phyloP scores from a whole-genome alignment of 2,329 filamentous ascomycete genomes.

The Aspergillus tanneri region DNA sequence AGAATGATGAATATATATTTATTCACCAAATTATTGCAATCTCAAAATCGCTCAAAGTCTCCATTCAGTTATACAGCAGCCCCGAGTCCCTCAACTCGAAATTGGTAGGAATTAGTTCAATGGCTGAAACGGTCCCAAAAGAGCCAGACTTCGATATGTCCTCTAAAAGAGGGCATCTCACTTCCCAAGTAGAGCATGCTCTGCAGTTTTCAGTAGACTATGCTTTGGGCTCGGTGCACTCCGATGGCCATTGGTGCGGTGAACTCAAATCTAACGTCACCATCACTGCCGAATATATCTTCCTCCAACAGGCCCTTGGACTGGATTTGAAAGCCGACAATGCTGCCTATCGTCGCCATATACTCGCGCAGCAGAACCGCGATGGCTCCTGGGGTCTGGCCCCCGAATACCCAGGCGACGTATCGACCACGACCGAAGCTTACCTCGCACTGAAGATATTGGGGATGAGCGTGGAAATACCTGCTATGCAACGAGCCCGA shows the following conservation, averaged over 20 bases:
- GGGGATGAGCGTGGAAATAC: slow-evolving; percentile 15
- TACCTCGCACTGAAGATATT: slow-evolving; percentile 40
- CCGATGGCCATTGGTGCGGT: slow-evolving; percentile 30
- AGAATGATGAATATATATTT: too few relatives aligned
- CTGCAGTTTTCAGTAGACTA: neutral
- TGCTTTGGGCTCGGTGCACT: neutral
- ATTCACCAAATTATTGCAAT: too few relatives aligned
- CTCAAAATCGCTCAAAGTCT: too few relatives aligned
- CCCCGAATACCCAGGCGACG: slow-evolving; percentile 23
- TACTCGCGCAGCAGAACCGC: slow-evolving; percentile 23
- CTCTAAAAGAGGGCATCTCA: too few relatives aligned
- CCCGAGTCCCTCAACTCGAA: too few relatives aligned
- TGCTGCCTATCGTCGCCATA: slow-evolving; percentile 13
- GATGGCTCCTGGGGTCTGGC: slow-evolving; percentile 36
- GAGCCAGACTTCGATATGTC: too few relatives aligned
- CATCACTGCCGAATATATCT: slow-evolving; percentile 30
- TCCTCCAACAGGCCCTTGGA: slow-evolving; percentile 24
- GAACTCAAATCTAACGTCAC: slow-evolving; percentile 24
- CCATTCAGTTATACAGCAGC: too few relatives aligned
- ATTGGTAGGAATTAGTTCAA: too few relatives aligned
- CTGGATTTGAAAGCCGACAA: slow-evolving; percentile 11
- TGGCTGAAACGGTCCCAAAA: too few relatives aligned
- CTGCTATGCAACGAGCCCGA: slow-evolving; percentile 21
- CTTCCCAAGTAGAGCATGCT: neutral
- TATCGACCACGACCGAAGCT: slow-evolving; percentile 32